A percentile compares a stretch with the other conserved stretches of the same genome.
Conservation (phyloP, 225 moss, liverwort and hornwort genomes). For the Marchantia polymorpha region DNA sequence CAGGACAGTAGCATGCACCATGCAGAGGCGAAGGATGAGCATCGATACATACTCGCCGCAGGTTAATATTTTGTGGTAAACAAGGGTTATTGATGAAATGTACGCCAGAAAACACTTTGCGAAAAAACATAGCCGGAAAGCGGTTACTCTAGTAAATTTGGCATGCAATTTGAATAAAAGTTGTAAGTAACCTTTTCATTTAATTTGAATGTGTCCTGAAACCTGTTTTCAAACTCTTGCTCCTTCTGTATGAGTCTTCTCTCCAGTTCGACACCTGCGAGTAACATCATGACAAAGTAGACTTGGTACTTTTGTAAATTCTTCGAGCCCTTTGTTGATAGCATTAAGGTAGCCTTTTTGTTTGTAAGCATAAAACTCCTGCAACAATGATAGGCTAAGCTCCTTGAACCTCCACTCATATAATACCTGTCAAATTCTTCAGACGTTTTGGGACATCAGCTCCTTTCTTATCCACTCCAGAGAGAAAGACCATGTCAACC, state of each 20-base stretch:
- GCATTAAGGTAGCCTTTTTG: not conserved
- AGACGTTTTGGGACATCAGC: conserved; percentile 45
- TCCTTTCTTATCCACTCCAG: conserved; percentile 54
- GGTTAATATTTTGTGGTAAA: not conserved
- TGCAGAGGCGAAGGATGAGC: not conserved
- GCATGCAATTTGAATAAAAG: not conserved
- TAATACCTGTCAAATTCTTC: conserved; percentile 60
- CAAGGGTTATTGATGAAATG: not conserved
- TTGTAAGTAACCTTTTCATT: conserved; percentile 49
- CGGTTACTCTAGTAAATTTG: not conserved
- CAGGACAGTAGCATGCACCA: conserved; percentile 2
- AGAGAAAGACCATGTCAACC: conserved; percentile 73
- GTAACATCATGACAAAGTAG: not conserved
- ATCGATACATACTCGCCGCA: not conserved
- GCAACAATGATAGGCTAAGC: too few relatives aligned
- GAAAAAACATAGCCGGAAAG: not conserved
- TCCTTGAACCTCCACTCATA: not conserved
- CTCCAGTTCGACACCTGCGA: conserved; percentile 55
- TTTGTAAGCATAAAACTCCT: too few relatives aligned
- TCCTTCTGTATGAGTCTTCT: conserved; percentile 61
- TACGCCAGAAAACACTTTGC: not conserved
- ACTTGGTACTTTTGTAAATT: not conserved
- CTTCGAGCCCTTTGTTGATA: not conserved
- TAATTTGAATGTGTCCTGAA: conserved; percentile 72
- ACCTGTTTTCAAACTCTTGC: conserved; percentile 73